These are phyloP conservation scores for Calonectria pteridis DNA, from an alignment of 2,329 filamentous ascomycete species.

Conservation along the genomic window DNA sequence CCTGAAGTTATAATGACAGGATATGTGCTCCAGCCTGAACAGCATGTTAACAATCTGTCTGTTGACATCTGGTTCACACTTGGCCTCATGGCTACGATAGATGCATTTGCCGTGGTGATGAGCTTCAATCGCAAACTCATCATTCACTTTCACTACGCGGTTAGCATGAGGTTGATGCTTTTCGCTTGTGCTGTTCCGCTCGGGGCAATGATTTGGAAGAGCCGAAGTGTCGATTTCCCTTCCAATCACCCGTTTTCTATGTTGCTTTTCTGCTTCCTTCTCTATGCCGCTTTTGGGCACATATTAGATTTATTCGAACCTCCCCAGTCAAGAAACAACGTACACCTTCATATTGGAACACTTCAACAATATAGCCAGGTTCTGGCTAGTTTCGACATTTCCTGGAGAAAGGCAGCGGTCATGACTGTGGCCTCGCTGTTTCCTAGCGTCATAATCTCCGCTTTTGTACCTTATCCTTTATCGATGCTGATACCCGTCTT, in stretches of 20 bases:
- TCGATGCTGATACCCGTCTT: background rate
- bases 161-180: background rate
- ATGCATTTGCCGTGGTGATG: background rate
- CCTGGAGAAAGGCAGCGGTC: background rate
- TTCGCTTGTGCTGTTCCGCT: background rate
- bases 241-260: background rate
- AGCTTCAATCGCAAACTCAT: background rate
- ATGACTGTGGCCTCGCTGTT: background rate
- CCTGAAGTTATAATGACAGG: background rate
- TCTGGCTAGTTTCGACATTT: background rate
- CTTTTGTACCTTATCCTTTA: background rate
- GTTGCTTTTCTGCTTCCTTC: background rate
- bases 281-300: background rate
- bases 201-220: background rate
- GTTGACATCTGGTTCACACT: background rate
- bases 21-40: background rate
- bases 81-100: background rate
- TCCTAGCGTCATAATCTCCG: background rate
- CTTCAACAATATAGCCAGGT: background rate
- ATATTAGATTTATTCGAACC: background rate
- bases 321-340: too few relatives aligned
- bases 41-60: background rate
- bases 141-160: background rate
- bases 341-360: background rate
- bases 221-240: background rate